Base-by-base conservation (phyloP, 148 eudicot genomes). In the Simmondsia chinensis region DNA sequence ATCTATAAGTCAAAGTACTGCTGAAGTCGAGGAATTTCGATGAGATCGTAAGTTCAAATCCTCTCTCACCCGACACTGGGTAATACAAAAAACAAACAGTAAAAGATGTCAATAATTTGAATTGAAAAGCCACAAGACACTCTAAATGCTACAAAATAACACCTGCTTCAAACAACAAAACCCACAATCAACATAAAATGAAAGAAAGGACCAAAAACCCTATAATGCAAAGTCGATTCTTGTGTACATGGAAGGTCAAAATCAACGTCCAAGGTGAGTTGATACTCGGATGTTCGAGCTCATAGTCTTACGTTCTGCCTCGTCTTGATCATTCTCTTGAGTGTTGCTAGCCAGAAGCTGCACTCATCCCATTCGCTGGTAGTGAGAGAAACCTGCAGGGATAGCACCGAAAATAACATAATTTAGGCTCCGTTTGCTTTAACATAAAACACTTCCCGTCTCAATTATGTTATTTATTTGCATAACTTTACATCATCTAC, bases 341-440 rank as follows among this genome's bases (percentile, higher is more conserved):
- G 63, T 20, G 80, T 67, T 25, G 75, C 72, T 44, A 82, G 56
- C 93, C 93, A 82, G 59, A 61, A 66, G 56, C 69, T 70, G 79
- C 93, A 82, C 50, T 82, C 93, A 27, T 82, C 93, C 93, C 93
- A 82, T 43, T 82, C 86, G 48, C 82, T 82, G 5, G 83, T 75
- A 1, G 87, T 79, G 32, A 83, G 94, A 6, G 34, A 71, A 15
- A 79, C 87, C 94, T 83, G 65, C 11, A 46, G 4, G 28, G 32
- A 5, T 35, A 33, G 37, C 34, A 27, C 5, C 17, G 29, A 17
- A 27, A 24, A 19, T n/a, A 26, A n/a, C 31, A 40, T 39, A 9
- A 19, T 9, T 11, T 47, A 14, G 54, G 13, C 20, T 7, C 27
- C 24, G 19, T 21, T 20, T 14, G 26, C 19, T 33, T 39, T n/a